Conservation (phyloP, 2,329 filamentous ascomycete genomes). For the Plectosphaerella sp. region DNA sequence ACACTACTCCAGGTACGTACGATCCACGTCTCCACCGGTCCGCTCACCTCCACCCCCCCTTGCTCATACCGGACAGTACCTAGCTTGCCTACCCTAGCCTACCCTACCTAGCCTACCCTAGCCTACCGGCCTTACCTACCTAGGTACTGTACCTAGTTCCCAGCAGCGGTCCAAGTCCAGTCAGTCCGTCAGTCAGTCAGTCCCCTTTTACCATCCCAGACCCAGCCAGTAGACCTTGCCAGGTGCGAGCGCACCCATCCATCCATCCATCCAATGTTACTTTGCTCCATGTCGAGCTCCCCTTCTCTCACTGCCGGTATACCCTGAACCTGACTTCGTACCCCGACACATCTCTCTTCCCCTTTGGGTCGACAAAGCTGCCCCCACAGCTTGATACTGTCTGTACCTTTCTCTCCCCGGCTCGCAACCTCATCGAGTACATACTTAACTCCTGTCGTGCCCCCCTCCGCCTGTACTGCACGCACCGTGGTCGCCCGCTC, state of each 20-base stretch:
- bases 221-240: neutral
- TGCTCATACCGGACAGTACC: neutral
- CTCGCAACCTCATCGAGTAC: neutral
- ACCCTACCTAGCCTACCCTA: constrained; percentile 4
- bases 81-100: constrained; percentile 1
- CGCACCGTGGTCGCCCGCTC: neutral
- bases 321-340: neutral
- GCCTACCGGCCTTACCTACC: constrained; percentile 2
- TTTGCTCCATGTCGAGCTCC: too few relatives aligned
- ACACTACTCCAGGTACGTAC: neutral
- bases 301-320: neutral
- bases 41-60: neutral
- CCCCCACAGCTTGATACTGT: neutral
- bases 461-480: neutral
- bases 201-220: neutral
- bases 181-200: too few relatives aligned
- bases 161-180: too few relatives aligned
- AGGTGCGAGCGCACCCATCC: neutral
- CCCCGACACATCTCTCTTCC: neutral
- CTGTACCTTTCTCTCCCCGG: neutral
- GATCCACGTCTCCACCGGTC: constrained; percentile 7
- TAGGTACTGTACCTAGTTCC: too few relatives aligned
- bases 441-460: neutral
- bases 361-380: neutral
- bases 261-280: neutral